Evolutionary conservation across 495 filamentous ascomycete genomes (phyloP).

Genomic region (Aspergillus olivimuriae): DNA sequence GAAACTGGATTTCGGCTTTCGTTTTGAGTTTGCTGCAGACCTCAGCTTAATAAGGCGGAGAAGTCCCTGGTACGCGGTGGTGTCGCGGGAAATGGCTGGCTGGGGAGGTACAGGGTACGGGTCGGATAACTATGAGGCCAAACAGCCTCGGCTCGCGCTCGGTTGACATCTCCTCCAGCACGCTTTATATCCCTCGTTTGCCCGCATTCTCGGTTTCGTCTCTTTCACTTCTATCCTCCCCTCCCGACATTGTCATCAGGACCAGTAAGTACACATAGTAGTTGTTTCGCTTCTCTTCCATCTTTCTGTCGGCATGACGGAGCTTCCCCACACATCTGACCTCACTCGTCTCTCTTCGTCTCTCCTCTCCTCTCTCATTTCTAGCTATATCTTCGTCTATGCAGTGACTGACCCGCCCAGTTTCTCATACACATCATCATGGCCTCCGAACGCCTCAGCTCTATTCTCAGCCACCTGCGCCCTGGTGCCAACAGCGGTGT

Average conservation of each 20-base stretch:
- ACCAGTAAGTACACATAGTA: too few species aligned
- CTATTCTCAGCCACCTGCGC: constrained; percentile 81
- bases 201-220: too few species aligned
- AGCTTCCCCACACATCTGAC: too few species aligned
- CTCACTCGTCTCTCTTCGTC: neutral
- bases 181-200: too few species aligned
- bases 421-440: constrained; percentile 42
- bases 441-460: constrained; percentile 79
- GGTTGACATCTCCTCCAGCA: constrained; percentile 7
- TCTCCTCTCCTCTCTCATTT: neutral
- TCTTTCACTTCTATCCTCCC: too few species aligned
- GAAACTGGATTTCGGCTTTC: too few species aligned
- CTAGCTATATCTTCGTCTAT: constrained; percentile 2
- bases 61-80: too few species aligned
- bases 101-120: neutral
- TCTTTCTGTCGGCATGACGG: too few species aligned
- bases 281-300: too few species aligned
- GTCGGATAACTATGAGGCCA: constrained; percentile 4
- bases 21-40: too few species aligned
- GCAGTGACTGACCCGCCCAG: neutral
- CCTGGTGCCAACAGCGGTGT: constrained; percentile 51
- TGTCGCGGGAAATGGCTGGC: constrained; percentile 2
- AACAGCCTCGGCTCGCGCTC: constrained; percentile 17
- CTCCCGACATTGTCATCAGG: too few species aligned
- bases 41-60: too few species aligned